Conservation (phyloP, 345 rosid genomes). For the Aquilaria malaccensis region DNA sequence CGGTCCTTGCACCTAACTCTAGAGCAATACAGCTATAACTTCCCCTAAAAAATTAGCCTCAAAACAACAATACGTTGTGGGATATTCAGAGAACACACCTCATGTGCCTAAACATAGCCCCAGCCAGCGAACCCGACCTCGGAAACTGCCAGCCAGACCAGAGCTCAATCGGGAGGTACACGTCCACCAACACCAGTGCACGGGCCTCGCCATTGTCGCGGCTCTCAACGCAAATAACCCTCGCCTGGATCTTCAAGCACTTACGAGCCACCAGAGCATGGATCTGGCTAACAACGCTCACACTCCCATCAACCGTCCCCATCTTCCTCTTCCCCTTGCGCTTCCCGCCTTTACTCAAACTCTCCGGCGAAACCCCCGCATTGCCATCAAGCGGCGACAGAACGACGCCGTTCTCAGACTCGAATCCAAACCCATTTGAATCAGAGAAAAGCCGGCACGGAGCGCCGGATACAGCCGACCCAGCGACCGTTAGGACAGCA, state of each 20-base stretch:
- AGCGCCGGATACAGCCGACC: conserved; percentile 16
- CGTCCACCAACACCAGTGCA: conserved; percentile 69
- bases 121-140: conserved; percentile 44
- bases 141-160: conserved; percentile 95
- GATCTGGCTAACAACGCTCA: conserved; percentile 64
- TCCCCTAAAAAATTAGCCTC: not conserved
- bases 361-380: conserved; percentile 14
- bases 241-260: conserved; percentile 46
- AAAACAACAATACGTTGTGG: not conserved
- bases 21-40: no score
- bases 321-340: conserved; percentile 33
- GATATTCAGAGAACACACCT: conserved; percentile 32
- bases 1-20: no score
- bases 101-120: conserved; percentile 62
- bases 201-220: conserved; percentile 33
- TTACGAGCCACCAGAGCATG: conserved; percentile 44
- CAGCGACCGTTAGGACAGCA: conserved; percentile 39
- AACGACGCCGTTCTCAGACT: conserved; percentile 32
- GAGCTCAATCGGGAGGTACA: conserved; percentile 49
- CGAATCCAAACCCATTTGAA: conserved; percentile 33
- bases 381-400: conserved; percentile 19
- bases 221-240: conserved; percentile 35
- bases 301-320: conserved; percentile 76
- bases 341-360: conserved; percentile 19
- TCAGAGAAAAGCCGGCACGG: conserved; percentile 42